These are phyloP conservation scores for Dactylellina sp. DNA, from an alignment of 2,329 filamentous ascomycete species.

Conservation along the genomic window DNA sequence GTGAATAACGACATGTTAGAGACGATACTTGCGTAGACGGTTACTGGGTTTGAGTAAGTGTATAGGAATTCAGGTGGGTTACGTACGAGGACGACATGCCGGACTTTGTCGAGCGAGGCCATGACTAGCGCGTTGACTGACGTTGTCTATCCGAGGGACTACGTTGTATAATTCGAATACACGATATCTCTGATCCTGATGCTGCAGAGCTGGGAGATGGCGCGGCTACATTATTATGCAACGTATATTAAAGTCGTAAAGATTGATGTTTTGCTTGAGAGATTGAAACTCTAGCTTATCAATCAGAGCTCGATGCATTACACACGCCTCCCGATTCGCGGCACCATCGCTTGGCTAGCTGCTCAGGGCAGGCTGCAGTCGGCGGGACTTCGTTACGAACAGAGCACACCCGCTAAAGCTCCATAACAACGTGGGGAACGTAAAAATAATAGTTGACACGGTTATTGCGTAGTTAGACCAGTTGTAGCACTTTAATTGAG, in stretches of 20 bases:
- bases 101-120: constrained; percentile 77
- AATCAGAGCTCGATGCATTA: constrained; percentile 41
- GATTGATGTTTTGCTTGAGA: constrained; percentile 1
- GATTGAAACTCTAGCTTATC: constrained; percentile 30
- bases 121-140: constrained; percentile 41
- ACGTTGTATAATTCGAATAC: background rate
- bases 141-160: too few relatives aligned
- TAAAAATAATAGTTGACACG: background rate
- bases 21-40: constrained; percentile 44
- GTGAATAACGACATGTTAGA: constrained; percentile 27
- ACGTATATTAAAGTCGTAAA: constrained; percentile 5
- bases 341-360: background rate
- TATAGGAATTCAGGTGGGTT: constrained; percentile 12
- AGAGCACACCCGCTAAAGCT: constrained; percentile 6
- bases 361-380: background rate
- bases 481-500: constrained; percentile 2
- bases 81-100: constrained; percentile 80
- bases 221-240: constrained; percentile 50
- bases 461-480: constrained; percentile 9
- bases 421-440: constrained; percentile 42
- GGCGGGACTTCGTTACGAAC: constrained; percentile 26
- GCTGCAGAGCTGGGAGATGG: background rate
- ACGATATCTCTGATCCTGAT: constrained; percentile 4
- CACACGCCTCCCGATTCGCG: background rate
- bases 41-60: background rate